A percentile compares a stretch with the other conserved stretches of the same genome.
These are phyloP conservation scores for Curvularia sp. DNA, from an alignment of 2,329 filamentous ascomycete genomes.

Conservation along the genomic window DNA sequence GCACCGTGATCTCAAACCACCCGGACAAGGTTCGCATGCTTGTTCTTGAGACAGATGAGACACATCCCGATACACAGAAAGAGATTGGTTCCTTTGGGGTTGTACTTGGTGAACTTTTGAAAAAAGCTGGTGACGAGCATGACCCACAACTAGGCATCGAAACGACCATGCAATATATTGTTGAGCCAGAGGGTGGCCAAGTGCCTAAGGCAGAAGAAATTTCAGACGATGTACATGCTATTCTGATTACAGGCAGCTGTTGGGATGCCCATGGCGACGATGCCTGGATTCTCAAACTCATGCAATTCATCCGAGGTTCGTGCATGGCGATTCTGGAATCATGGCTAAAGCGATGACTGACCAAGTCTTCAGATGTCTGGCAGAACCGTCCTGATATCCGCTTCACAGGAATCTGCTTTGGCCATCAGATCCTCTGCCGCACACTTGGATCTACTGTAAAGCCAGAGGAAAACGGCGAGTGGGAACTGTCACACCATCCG, in stretches of 20 bases:
- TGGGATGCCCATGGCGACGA: conserved; percentile 58
- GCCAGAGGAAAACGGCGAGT: conserved; percentile 51
- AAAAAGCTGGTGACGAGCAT: conserved; percentile 59
- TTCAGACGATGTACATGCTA: conserved; percentile 51
- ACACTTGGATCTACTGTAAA: conserved; percentile 52
- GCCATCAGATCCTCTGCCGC: conserved; percentile 57
- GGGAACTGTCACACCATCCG: conserved; percentile 56
- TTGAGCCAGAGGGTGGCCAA: conserved; percentile 49
- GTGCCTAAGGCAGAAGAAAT: conserved; percentile 60
- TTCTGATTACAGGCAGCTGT: conserved; percentile 57
- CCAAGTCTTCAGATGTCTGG: conserved; percentile 56
- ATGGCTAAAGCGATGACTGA: conserved; percentile 10
- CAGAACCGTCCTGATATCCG: conserved; percentile 58
- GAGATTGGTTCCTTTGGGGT: conserved; percentile 62
- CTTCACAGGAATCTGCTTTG: conserved; percentile 58
- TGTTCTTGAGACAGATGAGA: conserved; percentile 66
- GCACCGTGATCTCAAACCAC: conserved; percentile 31
- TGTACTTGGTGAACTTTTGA: conserved; percentile 61
- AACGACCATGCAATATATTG: conserved; percentile 63
- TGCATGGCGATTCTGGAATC: neutral
- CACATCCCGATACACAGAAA: conserved; percentile 59
- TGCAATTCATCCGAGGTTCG: conserved; percentile 56
- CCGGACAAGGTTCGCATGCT: conserved; percentile 54
- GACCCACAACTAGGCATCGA: conserved; percentile 62
- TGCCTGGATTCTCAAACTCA: conserved; percentile 53